Evolutionary conservation across 1,139 yeast species (phyloP).

Genomic region (Saccharomycopsis hybrid): DNA sequence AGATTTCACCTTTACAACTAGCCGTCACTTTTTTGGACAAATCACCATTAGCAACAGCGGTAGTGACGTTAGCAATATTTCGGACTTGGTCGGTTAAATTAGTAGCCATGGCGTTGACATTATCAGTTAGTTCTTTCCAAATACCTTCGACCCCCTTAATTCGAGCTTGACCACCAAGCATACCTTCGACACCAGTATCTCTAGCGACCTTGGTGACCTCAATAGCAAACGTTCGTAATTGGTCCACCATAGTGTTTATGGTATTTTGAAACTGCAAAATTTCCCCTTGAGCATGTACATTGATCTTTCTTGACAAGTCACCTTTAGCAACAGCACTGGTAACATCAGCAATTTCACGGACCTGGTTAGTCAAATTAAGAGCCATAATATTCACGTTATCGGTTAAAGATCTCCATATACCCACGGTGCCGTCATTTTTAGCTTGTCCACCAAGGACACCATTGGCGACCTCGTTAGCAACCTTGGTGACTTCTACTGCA

Average conservation of each 20-base stretch:
- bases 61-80: conserved; percentile 84
- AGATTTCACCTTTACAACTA: conserved; percentile 81
- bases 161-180: conserved; percentile 82
- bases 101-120: conserved; percentile 86
- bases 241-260: conserved; percentile 80
- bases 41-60: conserved; percentile 91
- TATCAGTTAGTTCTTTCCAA: conserved; percentile 84
- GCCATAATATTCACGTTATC: conserved; percentile 79
- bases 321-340: conserved; percentile 91
- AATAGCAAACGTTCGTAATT: conserved; percentile 77
- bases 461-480: conserved; percentile 84
- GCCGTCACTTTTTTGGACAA: conserved; percentile 81
- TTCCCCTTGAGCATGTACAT: conserved; percentile 87
- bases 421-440: conserved; percentile 74
- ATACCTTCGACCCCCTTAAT: conserved; percentile 82
- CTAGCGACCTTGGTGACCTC: conserved; percentile 86
- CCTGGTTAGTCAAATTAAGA: conserved; percentile 25
- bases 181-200: conserved; percentile 85
- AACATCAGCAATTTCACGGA: conserved; percentile 81
- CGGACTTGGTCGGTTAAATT: conserved; percentile 83
- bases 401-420: conserved; percentile 80
- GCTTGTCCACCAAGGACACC: conserved; percentile 90
- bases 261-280: conserved; percentile 74
- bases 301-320: conserved; percentile 75
- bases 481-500: conserved; percentile 76